Evolutionary conservation across 352 stramenopile genomes (phyloP).

Genomic region (Peronospora farinosa): DNA sequence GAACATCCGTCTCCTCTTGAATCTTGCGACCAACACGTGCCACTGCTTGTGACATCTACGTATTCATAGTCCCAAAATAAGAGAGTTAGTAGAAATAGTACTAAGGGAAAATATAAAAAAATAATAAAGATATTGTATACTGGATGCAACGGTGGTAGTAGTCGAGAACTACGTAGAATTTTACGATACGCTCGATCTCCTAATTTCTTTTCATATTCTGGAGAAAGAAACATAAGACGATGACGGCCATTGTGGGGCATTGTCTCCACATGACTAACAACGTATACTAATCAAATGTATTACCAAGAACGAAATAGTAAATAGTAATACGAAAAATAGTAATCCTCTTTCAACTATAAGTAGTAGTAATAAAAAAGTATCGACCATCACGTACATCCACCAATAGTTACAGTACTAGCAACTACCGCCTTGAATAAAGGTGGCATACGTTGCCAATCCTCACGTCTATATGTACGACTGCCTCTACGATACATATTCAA

Average conservation of each 20-base stretch:
- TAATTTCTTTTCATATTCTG: constrained; percentile 41
- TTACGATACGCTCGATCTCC: constrained; percentile 47
- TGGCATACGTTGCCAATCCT: constrained; percentile 36
- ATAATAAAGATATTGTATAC: constrained; percentile 18
- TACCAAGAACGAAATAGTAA: too few species aligned
- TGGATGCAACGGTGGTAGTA: constrained; percentile 44
- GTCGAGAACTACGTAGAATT: constrained; percentile 34
- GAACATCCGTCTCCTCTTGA: constrained; percentile 30
- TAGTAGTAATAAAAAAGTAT: too few species aligned
- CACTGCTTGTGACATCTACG: constrained; percentile 55
- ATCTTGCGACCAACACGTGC: constrained; percentile 53
- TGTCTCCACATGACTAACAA: constrained; percentile 49
- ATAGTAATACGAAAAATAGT: too few species aligned
- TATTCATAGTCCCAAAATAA: neutral
- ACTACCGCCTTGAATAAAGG: constrained; percentile 31
- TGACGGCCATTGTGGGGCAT: constrained; percentile 51
- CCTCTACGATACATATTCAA: constrained; percentile 3
- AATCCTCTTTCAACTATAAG: too few species aligned
- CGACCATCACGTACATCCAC: constrained; percentile 22
- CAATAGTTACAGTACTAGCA: constrained; percentile 22
- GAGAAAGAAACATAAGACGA: constrained; percentile 61
- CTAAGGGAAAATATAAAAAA: too few species aligned
- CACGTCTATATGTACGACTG: constrained; percentile 10
- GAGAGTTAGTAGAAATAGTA: too few species aligned
- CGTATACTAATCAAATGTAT: constrained; percentile 15